Conservation (phyloP, 2,329 filamentous ascomycete species). For the Coniochaeta prunicola region DNA sequence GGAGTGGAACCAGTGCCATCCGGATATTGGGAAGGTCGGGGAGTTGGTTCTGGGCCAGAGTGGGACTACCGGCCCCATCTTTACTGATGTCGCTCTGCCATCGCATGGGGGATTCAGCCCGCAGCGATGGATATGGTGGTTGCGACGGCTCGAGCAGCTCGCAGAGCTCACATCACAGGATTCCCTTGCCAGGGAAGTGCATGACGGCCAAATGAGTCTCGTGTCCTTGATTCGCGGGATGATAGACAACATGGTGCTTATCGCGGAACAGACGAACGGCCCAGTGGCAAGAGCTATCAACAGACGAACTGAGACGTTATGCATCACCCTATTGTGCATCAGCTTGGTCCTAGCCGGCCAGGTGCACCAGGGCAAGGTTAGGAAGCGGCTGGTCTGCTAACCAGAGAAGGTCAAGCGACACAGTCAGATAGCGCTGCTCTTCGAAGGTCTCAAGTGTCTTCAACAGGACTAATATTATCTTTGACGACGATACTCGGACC, state of each 20-base stretch:
- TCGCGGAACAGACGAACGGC: not conserved
- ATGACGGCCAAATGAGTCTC: not conserved
- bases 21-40: not conserved
- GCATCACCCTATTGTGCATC: not conserved
- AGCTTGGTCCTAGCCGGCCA: not conserved
- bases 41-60: not conserved
- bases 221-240: not conserved
- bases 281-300: not conserved
- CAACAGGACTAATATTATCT: not conserved
- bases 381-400: not conserved
- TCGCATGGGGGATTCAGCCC: not conserved
- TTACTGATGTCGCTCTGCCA: not conserved
- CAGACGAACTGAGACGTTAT: not conserved
- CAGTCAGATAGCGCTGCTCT: not conserved
- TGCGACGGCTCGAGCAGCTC: not conserved
- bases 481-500: not conserved
- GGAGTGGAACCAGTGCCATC: not conserved
- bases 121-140: not conserved
- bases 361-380: not conserved
- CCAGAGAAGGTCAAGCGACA: not conserved
- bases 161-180: not conserved
- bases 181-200: not conserved
- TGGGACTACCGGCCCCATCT: not conserved
- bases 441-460: not conserved
- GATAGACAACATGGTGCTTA: not conserved